These are phyloP conservation scores for Fusarium anguioides DNA, from an alignment of 2,329 filamentous ascomycete species.

Conservation along the genomic window DNA sequence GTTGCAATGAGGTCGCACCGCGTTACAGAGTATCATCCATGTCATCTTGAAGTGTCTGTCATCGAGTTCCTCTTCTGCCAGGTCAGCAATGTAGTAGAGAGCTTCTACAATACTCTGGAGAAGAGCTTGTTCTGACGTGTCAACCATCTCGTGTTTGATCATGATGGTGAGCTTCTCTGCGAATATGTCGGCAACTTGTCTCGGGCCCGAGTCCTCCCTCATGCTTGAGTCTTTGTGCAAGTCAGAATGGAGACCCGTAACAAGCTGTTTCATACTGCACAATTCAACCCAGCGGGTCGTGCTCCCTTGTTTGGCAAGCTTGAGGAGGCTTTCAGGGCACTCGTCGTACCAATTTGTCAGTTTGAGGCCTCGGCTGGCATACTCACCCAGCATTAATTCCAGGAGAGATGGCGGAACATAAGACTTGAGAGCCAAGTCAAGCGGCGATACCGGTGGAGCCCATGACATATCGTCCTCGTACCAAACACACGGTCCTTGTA, in stretches of 20 bases:
- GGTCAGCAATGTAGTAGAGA: too few species aligned
- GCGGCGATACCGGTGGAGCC: neutral
- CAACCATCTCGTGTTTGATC: too few species aligned
- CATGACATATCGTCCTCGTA: neutral
- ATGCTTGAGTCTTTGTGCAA: neutral
- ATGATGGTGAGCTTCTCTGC: too few species aligned
- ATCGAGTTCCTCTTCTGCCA: too few species aligned
- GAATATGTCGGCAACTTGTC: constrained; percentile 20
- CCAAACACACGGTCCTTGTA: too few species aligned
- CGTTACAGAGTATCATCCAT: too few species aligned
- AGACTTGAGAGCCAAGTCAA: constrained; percentile 3
- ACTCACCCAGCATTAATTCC: constrained; percentile 5
- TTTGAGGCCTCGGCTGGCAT: neutral
- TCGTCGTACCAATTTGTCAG: neutral
- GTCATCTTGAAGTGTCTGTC: too few species aligned
- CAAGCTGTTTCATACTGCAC: neutral
- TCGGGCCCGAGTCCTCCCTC: neutral
- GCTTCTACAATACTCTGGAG: too few species aligned
- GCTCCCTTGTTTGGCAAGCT: neutral
- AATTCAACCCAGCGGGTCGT: neutral
- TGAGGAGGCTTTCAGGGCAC: neutral
- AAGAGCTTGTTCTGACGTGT: too few species aligned
- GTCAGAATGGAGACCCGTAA: neutral
- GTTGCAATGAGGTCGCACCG: too few species aligned
- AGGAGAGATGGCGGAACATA: constrained; percentile 11